Percentiles rank a stretch among this genome's conserved stretches.
phyloP scores from a whole-genome alignment of 768 basidiomycete genomes.

The Gyrodon lividus region DNA sequence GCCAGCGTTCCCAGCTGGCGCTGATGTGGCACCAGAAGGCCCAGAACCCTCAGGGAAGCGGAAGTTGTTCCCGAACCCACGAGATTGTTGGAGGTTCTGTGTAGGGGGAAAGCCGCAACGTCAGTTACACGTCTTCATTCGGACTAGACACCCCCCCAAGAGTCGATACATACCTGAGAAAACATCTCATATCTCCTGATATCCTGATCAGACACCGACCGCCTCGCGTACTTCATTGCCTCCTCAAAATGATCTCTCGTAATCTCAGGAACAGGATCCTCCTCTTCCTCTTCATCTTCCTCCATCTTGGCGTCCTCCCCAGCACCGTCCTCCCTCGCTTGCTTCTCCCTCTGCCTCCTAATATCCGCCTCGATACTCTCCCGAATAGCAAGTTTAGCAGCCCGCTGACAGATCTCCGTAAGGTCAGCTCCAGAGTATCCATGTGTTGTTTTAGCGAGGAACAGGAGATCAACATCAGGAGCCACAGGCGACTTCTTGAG shows the following conservation, averaged over 20 bases:
- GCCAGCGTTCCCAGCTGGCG: conserved; percentile 64
- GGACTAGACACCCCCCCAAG: neutral
- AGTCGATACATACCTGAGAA: conserved; percentile 59
- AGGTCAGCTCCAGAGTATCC: conserved; percentile 99
- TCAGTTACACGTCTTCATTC: neutral
- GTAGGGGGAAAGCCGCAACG: conserved; percentile 1
- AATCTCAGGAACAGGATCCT: conserved; percentile 90
- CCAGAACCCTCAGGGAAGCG: conserved; percentile 88
- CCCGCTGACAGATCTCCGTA: conserved; percentile 98
- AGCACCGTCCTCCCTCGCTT: conserved; percentile 70
- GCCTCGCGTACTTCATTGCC: conserved; percentile 96
- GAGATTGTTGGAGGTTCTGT: conserved; percentile 86
- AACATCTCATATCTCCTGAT: conserved; percentile 99
- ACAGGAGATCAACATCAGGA: conserved; percentile 75
- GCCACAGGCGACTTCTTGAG: conserved; percentile 92
- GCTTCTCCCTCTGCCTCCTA: conserved; percentile 70
- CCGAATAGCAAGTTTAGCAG: conserved; percentile 95
- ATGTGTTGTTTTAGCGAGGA: conserved; percentile 90
- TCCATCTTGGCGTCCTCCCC: conserved; percentile 66
- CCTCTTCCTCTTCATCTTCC: conserved; percentile 67
- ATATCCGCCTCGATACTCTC: conserved; percentile 95
- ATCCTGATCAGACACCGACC: conserved; percentile 95
- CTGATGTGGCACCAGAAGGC: conserved; percentile 34
- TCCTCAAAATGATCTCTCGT: conserved; percentile 95
- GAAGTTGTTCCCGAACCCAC: conserved; percentile 93